phyloP scores from a whole-genome alignment of 768 basidiomycete species.

The Cystofilobasidium capitatum region DNA sequence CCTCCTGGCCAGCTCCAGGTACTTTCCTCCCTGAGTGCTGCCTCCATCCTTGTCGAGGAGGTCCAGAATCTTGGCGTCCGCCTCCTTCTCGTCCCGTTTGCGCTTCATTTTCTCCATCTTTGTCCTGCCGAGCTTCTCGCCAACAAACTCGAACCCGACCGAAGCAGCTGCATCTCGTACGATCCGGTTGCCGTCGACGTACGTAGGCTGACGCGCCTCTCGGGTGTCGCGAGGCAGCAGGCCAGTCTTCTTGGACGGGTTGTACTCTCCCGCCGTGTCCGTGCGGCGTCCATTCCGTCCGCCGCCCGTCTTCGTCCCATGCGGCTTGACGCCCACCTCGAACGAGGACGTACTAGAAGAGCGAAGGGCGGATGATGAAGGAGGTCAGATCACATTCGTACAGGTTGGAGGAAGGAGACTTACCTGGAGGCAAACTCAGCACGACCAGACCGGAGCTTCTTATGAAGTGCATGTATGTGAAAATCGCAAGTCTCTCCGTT shows the following conservation, averaged over 20 bases:
- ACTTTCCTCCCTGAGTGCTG: conserved; percentile 22
- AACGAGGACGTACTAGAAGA: conserved; percentile 33
- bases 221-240: conserved; percentile 34
- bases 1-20: conserved; percentile 23
- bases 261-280: conserved; percentile 18
- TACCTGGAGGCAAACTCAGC: conserved; percentile 81
- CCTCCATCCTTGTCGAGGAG: conserved; percentile 45
- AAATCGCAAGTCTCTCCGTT: conserved; percentile 78
- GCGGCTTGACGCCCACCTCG: conserved; percentile 26
- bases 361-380: neutral
- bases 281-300: neutral
- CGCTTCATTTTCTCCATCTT: conserved; percentile 68
- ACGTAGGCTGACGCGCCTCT: conserved; percentile 42
- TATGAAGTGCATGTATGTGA: conserved; percentile 73
- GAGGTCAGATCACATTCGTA: no score
- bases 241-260: conserved; percentile 33
- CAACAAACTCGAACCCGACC: conserved; percentile 45
- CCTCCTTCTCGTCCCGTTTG: conserved; percentile 42
- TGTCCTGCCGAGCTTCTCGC: conserved; percentile 68
- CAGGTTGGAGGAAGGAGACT: conserved; percentile 32
- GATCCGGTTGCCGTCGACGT: conserved; percentile 65
- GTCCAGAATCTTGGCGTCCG: conserved; percentile 53
- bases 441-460: conserved; percentile 60
- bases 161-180: conserved; percentile 42
- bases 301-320: neutral